These are phyloP conservation scores for Rhododendron simsii DNA, from an alignment of 148 eudicot genomes.

Conservation along the genomic window DNA sequence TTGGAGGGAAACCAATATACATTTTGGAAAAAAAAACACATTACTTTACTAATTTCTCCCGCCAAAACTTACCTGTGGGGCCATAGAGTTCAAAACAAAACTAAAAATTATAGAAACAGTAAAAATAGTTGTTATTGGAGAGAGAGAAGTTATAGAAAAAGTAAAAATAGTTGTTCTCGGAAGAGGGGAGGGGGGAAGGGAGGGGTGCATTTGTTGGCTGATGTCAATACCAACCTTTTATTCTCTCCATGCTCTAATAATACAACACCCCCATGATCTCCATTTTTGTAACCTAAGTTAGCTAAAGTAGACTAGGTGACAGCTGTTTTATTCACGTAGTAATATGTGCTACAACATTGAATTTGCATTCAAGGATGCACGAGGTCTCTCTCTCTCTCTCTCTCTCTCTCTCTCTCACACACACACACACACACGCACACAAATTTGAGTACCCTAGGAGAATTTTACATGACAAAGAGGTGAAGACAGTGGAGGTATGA, in stretches of 20 bases:
- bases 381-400: no score
- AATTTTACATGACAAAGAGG: conserved; percentile 1
- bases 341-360: not conserved
- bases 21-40: no score
- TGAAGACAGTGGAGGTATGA: not conserved
- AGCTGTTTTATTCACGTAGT: not conserved
- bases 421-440: not conserved
- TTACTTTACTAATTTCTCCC: no score
- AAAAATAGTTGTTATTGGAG: not conserved
- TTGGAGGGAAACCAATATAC: no score
- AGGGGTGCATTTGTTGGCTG: not conserved
- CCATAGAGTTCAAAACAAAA: no score
- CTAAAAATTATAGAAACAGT: no score
- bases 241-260: conserved; percentile 11
- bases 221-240: not conserved
- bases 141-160: no score
- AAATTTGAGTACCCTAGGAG: not conserved
- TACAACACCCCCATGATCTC: not conserved
- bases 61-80: no score
- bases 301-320: conserved; percentile 3
- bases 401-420: not conserved
- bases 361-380: not conserved
- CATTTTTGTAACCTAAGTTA: not conserved
- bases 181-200: no score
- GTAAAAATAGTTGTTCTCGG: no score